Conservation (phyloP, 352 stramenopile genomes). For the Pythium dissotocum region DNA sequence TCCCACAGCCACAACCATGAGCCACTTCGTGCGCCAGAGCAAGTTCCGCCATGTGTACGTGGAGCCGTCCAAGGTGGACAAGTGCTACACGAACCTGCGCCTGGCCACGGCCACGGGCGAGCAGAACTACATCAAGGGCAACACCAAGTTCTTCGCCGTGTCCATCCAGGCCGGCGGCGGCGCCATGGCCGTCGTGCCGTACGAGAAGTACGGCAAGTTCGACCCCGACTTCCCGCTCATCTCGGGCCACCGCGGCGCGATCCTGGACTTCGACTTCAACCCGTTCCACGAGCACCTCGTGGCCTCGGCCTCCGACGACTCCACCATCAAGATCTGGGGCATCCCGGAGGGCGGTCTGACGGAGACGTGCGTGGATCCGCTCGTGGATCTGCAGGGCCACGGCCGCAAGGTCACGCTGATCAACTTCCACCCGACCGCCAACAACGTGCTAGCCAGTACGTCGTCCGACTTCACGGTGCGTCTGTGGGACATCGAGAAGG, state of each 20-base stretch:
- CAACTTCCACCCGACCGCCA: conserved; percentile 97
- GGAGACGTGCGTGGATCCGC: conserved; percentile 93
- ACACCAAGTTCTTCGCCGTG: conserved; percentile 99
- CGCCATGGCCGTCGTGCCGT: conserved; percentile 93
- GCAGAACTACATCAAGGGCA: conserved; percentile 99
- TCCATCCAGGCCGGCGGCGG: conserved; percentile 89
- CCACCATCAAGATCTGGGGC: conserved; percentile 97
- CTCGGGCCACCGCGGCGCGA: conserved; percentile 93
- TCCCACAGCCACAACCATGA: conserved; percentile 60
- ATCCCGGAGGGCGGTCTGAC: conserved; percentile 94
- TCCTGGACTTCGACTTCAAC: conserved; percentile 99
- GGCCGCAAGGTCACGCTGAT: conserved; percentile 96
- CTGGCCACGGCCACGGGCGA: conserved; percentile 97
- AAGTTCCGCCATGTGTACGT: conserved; percentile 99
- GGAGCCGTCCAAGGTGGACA: conserved; percentile 95
- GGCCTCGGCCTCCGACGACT: conserved; percentile 96
- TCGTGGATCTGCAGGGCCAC: conserved; percentile 97
- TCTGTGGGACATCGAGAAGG: conserved; percentile 99
- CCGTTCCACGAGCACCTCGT: conserved; percentile 97
- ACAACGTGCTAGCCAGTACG: conserved; percentile 96
- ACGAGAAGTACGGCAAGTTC: conserved; percentile 95
- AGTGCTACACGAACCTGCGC: conserved; percentile 90
- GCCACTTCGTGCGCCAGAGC: conserved; percentile 94
- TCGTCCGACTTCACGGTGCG: conserved; percentile 96
- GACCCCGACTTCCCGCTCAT: conserved; percentile 94